phyloP scores from a whole-genome alignment of 2,329 filamentous ascomycete species.

The Coniochaeta ligniaria region DNA sequence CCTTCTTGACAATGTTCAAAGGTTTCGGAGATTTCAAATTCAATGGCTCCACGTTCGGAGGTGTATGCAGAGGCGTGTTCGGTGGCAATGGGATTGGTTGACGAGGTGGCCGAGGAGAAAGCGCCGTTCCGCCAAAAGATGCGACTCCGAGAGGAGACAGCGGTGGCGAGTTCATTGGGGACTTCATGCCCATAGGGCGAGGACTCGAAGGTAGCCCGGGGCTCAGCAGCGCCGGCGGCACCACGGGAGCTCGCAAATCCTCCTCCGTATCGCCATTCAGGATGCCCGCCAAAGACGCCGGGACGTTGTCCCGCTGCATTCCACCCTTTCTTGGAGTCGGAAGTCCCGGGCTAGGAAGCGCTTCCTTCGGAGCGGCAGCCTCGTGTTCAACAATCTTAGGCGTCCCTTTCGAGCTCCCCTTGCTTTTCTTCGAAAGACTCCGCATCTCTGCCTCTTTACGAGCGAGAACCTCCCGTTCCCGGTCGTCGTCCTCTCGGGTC shows the following conservation, averaged over 20 bases:
- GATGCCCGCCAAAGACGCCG: conserved; percentile 46
- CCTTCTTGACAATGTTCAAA: conserved; percentile 28
- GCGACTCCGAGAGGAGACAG: conserved; percentile 54
- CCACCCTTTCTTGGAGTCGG: not conserved
- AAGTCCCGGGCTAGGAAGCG: not conserved
- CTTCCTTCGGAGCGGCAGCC: conserved; percentile 16
- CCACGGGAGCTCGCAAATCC: not conserved
- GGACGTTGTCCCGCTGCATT: conserved; percentile 26
- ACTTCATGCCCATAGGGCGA: conserved; percentile 46
- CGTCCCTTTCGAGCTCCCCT: conserved; percentile 39
- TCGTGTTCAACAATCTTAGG: conserved; percentile 27
- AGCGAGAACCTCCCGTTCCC: conserved; percentile 63
- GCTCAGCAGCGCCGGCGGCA: conserved; percentile 36
- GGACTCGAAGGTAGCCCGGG: conserved; percentile 55
- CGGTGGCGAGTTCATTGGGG: conserved; percentile 54
- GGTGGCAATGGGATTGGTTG: conserved; percentile 67
- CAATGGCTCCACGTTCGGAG: conserved; percentile 29
- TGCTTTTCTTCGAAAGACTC: conserved; percentile 68
- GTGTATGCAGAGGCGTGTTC: conserved; percentile 58
- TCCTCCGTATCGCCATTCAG: conserved; percentile 28
- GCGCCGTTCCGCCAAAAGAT: conserved; percentile 15
- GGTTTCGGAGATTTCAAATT: conserved; percentile 32
- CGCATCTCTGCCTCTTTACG: conserved; percentile 61
- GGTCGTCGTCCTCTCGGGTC: conserved; percentile 83
- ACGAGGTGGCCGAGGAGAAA: conserved; percentile 68